Conservation (phyloP, 352 stramenopile genomes). For the Aphanomyces stellatus region DNA sequence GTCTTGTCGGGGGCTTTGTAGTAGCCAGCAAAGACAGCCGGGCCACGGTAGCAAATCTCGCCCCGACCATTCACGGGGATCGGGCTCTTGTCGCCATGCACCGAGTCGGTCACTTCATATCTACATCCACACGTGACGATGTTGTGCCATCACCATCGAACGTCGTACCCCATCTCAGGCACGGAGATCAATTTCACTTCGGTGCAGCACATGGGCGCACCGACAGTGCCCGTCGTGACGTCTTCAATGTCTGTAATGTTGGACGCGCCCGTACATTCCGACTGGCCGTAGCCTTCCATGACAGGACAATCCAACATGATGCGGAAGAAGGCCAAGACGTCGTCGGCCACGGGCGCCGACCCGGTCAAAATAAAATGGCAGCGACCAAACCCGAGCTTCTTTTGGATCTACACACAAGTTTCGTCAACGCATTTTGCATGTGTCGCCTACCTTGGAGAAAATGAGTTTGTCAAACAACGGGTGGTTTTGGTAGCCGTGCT, state of each 20-base stretch:
- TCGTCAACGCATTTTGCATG: neutral
- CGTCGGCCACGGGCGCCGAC: slow-evolving; percentile 69
- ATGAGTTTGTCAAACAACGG: slow-evolving; percentile 92
- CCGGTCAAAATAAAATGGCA: slow-evolving; percentile 73
- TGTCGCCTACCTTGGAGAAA: slow-evolving; percentile 87
- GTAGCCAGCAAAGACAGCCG: slow-evolving; percentile 88
- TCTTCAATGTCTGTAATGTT: slow-evolving; percentile 36
- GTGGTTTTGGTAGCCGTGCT: slow-evolving; percentile 33
- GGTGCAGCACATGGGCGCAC: slow-evolving; percentile 46
- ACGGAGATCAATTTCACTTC: slow-evolving; percentile 86
- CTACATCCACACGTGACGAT: neutral
- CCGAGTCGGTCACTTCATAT: slow-evolving; percentile 10
- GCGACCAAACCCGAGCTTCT: slow-evolving; percentile 65
- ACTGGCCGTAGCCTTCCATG: slow-evolving; percentile 86
- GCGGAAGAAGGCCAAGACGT: slow-evolving; percentile 83
- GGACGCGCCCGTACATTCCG: slow-evolving; percentile 62
- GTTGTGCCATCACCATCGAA: slow-evolving; percentile 49
- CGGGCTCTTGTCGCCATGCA: neutral
- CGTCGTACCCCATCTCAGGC: slow-evolving; percentile 84
- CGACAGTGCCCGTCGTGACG: slow-evolving; percentile 71
- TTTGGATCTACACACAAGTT: slow-evolving; percentile 39
- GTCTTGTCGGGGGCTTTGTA: slow-evolving; percentile 93
- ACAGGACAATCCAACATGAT: slow-evolving; percentile 67
- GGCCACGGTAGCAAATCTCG: slow-evolving; percentile 42
- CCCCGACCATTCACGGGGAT: slow-evolving; percentile 16